A percentile compares a stretch with the other conserved stretches of the same genome.
Evolutionary conservation across 768 basidiomycete species (phyloP).

Genomic region (Pleurotus citrinopileatus): DNA sequence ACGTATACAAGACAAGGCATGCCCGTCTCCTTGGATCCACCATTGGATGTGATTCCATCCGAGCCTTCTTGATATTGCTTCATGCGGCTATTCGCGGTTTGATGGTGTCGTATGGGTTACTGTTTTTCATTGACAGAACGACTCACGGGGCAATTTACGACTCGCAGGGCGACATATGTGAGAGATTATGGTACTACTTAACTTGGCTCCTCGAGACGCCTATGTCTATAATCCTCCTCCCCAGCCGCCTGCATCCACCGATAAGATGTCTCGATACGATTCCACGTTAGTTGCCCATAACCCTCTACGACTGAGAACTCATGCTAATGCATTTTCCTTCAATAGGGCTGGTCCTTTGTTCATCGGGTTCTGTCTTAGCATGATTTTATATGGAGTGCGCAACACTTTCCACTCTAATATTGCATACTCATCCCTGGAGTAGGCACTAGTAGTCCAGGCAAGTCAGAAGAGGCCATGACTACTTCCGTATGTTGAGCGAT

Average conservation of each 20-base stretch:
- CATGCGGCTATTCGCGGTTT: neutral
- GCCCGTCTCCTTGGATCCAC: no score
- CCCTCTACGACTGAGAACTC: neutral
- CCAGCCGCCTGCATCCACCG: neutral
- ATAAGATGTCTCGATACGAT: neutral
- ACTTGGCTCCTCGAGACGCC: no score
- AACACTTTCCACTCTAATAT: neutral
- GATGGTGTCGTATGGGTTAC: neutral
- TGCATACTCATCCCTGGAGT: neutral
- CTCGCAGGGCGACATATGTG: no score
- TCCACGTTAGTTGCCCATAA: neutral
- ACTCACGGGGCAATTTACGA: neutral
- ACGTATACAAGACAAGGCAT: no score
- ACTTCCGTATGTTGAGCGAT: neutral
- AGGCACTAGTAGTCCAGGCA: conserved; percentile 2
- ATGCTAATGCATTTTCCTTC: neutral
- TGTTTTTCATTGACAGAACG: neutral
- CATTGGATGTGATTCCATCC: no score
- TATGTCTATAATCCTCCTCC: no score
- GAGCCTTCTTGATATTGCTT: neutral
- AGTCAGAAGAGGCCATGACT: neutral
- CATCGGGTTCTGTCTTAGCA: conserved; percentile 16
- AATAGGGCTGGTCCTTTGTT: conserved; percentile 19
- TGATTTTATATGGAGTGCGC: conserved; percentile 21
- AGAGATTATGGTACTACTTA: no score